Conservation (phyloP, 768 basidiomycete species). For the Tricholoma furcatifolium region DNA sequence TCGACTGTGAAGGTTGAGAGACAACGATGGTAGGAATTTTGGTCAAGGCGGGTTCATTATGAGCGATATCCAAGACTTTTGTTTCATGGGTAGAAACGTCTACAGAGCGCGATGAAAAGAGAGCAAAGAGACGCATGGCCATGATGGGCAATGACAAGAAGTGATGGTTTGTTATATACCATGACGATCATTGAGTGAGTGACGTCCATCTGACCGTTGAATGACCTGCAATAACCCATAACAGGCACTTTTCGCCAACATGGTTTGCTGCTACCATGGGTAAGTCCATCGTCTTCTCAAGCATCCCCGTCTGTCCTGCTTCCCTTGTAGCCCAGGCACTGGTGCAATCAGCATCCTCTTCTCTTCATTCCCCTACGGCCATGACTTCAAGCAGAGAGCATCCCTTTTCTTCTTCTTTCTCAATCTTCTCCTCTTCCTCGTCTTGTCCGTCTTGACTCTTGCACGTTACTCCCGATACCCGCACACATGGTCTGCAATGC, state of each 20-base stretch:
- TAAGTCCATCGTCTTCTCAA: constrained; percentile 17
- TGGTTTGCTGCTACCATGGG: constrained; percentile 48
- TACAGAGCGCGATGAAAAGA: constrained; percentile 22
- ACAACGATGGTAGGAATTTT: constrained; percentile 6
- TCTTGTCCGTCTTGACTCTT: constrained; percentile 37
- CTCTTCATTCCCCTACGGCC: constrained; percentile 55
- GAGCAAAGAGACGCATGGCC: constrained; percentile 26
- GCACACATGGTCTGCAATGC: constrained; percentile 41
- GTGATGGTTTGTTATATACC: background rate
- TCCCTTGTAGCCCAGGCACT: constrained; percentile 32
- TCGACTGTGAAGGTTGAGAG: constrained; percentile 5
- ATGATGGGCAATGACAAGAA: constrained; percentile 3
- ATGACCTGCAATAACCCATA: background rate
- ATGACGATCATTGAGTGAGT: background rate
- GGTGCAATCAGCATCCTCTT: constrained; percentile 57
- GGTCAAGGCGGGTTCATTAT: background rate
- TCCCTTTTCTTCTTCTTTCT: constrained; percentile 27
- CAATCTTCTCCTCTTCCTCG: constrained; percentile 43
- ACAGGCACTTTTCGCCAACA: constrained; percentile 39
- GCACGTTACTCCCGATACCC: constrained; percentile 43
- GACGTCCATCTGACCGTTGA: background rate
- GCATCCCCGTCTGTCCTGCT: background rate
- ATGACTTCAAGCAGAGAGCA: constrained; percentile 29
- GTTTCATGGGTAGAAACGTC: too few relatives aligned
- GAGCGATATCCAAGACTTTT: too few relatives aligned